phyloP scores from a whole-genome alignment of 352 stramenopile species.

The Globisporangium cederbergense region DNA sequence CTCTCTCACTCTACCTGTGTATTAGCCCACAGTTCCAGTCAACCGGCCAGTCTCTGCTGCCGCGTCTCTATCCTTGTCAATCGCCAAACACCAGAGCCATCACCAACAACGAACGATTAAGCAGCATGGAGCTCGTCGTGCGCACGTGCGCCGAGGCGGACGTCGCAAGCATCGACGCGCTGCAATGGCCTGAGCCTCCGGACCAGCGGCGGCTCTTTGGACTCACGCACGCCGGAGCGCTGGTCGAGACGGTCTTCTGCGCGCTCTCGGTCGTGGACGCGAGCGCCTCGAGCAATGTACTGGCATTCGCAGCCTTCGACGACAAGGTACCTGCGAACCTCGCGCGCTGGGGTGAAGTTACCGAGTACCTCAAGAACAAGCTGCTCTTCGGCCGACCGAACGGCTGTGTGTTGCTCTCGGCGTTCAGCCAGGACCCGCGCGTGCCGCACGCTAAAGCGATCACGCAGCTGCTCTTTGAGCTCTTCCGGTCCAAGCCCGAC shows the following conservation, averaged over 20 bases:
- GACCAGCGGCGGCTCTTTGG: conserved; percentile 59
- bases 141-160: conserved; percentile 43
- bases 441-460: conserved; percentile 24
- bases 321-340: conserved; percentile 45
- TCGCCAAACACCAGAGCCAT: neutral
- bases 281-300: conserved; percentile 4
- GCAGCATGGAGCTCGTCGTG: conserved; percentile 33
- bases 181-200: conserved; percentile 36
- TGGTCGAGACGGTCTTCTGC: conserved; percentile 61
- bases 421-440: conserved; percentile 37
- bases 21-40: too few species aligned
- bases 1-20: neutral
- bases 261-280: conserved; percentile 39
- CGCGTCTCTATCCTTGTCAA: neutral
- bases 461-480: conserved; percentile 34
- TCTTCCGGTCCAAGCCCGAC: conserved; percentile 35
- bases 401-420: conserved; percentile 51
- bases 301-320: conserved; percentile 65
- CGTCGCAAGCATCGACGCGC: conserved; percentile 31
- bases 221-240: conserved; percentile 44
- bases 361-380: conserved; percentile 62
- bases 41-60: too few species aligned
- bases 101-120: neutral
- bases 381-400: conserved; percentile 42
- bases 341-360: conserved; percentile 50